phyloP scores from a whole-genome alignment of 2,329 filamentous ascomycete species.

The Phialophora expanda region DNA sequence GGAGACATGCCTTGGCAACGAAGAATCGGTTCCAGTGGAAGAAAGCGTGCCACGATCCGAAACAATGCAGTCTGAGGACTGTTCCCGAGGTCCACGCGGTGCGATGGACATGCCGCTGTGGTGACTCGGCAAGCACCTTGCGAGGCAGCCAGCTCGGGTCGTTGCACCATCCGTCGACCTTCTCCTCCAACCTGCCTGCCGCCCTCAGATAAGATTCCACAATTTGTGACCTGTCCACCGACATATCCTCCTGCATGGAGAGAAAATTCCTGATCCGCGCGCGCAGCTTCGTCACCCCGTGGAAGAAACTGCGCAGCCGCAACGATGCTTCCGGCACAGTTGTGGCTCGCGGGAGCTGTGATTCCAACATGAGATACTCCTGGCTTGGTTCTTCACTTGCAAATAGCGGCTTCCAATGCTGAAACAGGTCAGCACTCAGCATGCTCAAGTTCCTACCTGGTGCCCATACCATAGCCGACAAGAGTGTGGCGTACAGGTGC shows the following conservation, averaged over 20 bases:
- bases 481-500: slow-evolving; percentile 26
- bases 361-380: slow-evolving; percentile 30
- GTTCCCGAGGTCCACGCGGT: slow-evolving; percentile 23
- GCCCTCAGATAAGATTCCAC: slow-evolving; percentile 27
- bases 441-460: slow-evolving; percentile 8
- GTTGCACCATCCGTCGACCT: slow-evolving; percentile 29
- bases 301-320: slow-evolving; percentile 28
- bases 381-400: slow-evolving; percentile 29
- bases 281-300: slow-evolving; percentile 30
- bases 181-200: slow-evolving; percentile 26
- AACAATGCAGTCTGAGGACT: slow-evolving; percentile 24
- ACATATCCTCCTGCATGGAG: slow-evolving; percentile 4
- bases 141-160: slow-evolving; percentile 26
- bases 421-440: slow-evolving; percentile 18
- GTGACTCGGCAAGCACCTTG: slow-evolving; percentile 15
- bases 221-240: slow-evolving; percentile 10
- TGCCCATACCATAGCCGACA: slow-evolving; percentile 30
- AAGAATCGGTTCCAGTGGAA: slow-evolving; percentile 34
- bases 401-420: slow-evolving; percentile 34
- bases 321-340: slow-evolving; percentile 20
- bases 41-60: slow-evolving; percentile 27
- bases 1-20: slow-evolving; percentile 29
- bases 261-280: slow-evolving; percentile 32
- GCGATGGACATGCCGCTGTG: slow-evolving; percentile 2
- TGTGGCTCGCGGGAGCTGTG: slow-evolving; percentile 27